Evolutionary conservation across 2,329 filamentous ascomycete species (phyloP).

Genomic region (Pseudogymnoascus sp.): DNA sequence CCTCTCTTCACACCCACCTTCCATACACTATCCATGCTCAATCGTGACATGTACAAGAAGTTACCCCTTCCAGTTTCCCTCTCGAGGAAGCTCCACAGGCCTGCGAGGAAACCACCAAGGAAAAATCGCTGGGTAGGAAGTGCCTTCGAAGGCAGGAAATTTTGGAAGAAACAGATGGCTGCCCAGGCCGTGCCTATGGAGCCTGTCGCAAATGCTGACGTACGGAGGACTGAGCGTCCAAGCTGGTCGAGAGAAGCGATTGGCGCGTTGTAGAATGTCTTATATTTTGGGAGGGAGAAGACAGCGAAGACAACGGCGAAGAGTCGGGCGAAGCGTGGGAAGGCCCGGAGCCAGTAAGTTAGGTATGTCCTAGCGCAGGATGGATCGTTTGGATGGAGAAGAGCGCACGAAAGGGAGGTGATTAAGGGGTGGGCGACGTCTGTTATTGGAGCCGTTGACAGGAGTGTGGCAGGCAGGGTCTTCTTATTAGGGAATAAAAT

Average conservation of each 20-base stretch:
- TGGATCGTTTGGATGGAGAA: slow-evolving; percentile 80
- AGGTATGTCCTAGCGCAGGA: slow-evolving; percentile 83
- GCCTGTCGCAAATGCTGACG: slow-evolving; percentile 71
- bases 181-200: slow-evolving; percentile 85
- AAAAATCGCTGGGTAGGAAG: slow-evolving; percentile 83
- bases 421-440: slow-evolving; percentile 82
- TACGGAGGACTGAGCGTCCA: slow-evolving; percentile 61
- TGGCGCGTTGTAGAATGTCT: slow-evolving; percentile 61
- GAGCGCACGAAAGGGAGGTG: slow-evolving; percentile 75
- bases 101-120: slow-evolving; percentile 76
- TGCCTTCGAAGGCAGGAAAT: slow-evolving; percentile 63
- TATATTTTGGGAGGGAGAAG: slow-evolving; percentile 61
- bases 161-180: slow-evolving; percentile 81
- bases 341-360: slow-evolving; percentile 77
- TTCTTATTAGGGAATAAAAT: slow-evolving; percentile 72
- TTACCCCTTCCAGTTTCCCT: slow-evolving; percentile 55
- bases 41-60: slow-evolving; percentile 71
- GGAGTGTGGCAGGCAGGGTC: slow-evolving; percentile 59
- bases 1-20: slow-evolving; percentile 87
- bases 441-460: slow-evolving; percentile 67
- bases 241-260: slow-evolving; percentile 59
- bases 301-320: slow-evolving; percentile 65
- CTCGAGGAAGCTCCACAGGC: slow-evolving; percentile 77
- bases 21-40: slow-evolving; percentile 79
- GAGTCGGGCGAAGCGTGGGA: slow-evolving; percentile 70